Conservation (phyloP, 1,284 basidiomycete species). For the Ustilago xerochloae region DNA sequence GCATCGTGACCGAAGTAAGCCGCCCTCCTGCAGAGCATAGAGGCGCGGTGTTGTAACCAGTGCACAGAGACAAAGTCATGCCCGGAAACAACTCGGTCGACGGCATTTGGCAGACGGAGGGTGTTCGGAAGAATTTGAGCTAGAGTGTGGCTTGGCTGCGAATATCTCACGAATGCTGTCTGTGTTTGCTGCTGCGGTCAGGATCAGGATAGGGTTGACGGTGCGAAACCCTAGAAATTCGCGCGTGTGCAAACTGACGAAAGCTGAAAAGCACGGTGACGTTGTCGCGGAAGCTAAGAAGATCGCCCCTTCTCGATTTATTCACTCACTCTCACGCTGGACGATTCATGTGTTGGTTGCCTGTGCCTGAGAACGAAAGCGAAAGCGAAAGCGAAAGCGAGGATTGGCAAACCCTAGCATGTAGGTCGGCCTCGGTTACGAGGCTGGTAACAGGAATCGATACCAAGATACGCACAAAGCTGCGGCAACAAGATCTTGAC, state of each 20-base stretch:
- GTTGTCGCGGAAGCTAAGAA: slow-evolving; percentile 7
- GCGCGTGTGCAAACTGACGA: slow-evolving; percentile 30
- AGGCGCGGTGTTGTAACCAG: neutral
- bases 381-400: too few species aligned
- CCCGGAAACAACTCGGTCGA: neutral
- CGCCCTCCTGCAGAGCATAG: slow-evolving; percentile 2
- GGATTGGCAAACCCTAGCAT: slow-evolving; percentile 7
- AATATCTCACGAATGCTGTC: too few species aligned
- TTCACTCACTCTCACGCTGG: neutral
- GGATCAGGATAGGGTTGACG: too few species aligned
- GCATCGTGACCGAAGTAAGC: neutral
- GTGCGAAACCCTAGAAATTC: slow-evolving; percentile 4
- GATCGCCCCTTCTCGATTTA: slow-evolving; percentile 9
- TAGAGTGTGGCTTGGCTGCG: neutral
- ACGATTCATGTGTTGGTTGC: neutral
- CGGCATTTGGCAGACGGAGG: neutral
- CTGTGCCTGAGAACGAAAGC: neutral
- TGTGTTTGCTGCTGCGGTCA: neutral
- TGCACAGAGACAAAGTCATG: too few species aligned
- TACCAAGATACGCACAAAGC: neutral
- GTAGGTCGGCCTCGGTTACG: neutral
- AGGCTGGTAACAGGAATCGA: neutral
- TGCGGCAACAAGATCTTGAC: neutral
- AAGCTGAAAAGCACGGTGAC: slow-evolving; percentile 39
- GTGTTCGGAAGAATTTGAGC: slow-evolving; percentile 5